These are phyloP conservation scores for Ambrosiella cleistominuta DNA, from an alignment of 2,329 filamentous ascomycete genomes.

Conservation along the genomic window DNA sequence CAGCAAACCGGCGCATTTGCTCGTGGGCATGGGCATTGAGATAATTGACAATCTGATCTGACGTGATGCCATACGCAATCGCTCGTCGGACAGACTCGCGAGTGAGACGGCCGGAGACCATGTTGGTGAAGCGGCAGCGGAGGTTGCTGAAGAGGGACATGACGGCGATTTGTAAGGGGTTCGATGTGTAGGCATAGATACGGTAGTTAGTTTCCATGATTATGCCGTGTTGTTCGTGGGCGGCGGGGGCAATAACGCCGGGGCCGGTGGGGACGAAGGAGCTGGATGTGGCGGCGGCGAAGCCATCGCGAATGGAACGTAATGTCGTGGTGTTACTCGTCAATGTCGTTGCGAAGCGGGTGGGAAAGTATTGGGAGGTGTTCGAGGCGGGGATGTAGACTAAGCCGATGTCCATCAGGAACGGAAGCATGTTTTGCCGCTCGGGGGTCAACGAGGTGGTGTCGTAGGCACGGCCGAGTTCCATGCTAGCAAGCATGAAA, in stretches of 20 bases:
- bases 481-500: constrained; percentile 83
- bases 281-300: constrained; percentile 41
- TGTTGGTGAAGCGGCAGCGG: constrained; percentile 80
- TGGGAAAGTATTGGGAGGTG: constrained; percentile 61
- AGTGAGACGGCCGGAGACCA: constrained; percentile 81
- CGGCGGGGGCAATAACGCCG: constrained; percentile 29
- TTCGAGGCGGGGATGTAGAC: constrained; percentile 52
- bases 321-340: constrained; percentile 64
- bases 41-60: constrained; percentile 89
- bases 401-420: constrained; percentile 81
- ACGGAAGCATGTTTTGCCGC: constrained; percentile 75
- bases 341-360: constrained; percentile 80
- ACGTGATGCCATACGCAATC: constrained; percentile 78
- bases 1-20: constrained; percentile 60
- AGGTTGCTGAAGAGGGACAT: constrained; percentile 78
- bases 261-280: constrained; percentile 23
- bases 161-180: constrained; percentile 84
- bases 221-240: constrained; percentile 49
- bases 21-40: constrained; percentile 85
- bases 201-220: constrained; percentile 98
- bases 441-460: constrained; percentile 66
- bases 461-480: constrained; percentile 81
- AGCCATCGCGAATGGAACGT: constrained; percentile 49
- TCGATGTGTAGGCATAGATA: constrained; percentile 90
- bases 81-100: constrained; percentile 76